Base-by-base conservation (phyloP, 495 filamentous ascomycete genomes). In the Halenospora varia region DNA sequence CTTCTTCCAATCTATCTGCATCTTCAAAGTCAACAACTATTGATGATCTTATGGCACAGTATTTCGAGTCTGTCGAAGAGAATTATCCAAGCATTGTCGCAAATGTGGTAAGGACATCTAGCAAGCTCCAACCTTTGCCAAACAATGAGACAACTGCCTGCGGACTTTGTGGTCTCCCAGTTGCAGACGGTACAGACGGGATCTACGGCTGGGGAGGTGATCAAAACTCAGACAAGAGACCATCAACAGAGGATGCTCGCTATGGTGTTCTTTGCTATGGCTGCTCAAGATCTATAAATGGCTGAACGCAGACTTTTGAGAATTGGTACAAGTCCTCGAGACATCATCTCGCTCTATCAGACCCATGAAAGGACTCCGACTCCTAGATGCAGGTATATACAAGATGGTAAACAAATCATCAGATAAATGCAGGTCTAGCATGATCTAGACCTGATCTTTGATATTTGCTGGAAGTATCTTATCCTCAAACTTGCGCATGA, bases 71-170 rank as follows among this genome's bases (percentile, higher is more conserved):
- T 4, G 91, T 96, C 22, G 95, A 97, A 68, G 80, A 82, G 55
- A 89, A 87, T 48, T 97, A 93, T 68, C 92, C 92, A 10, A 89
- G 86, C 53, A 89, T 97, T 23, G 94, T 98, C 60, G 85, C 90
- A 15, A 98, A 98, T 66, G 94, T 97, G 10, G 90, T 96, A 3
- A 81, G 88, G 57, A 98, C 92, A 25, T 85, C 86, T 10, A 84
- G 85, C 56, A 95, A 92, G 72, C 77, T 97, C 25, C 66, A 82
- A 35, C 64, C 77, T 53, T 51, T 63, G 9, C 50, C 51, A 11
- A 45, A 17, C 0, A 48, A 59, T 19, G 55, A 56, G 17, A 59
- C 25, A 35, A 48, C 51, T 9, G 49, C 53, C 2, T 80, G 78
- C 70, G 76, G 78, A 22, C 57, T 82, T 55, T 82, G 76, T 66